Conservation (phyloP, 2,329 filamentous ascomycete species). For the Aspergillus ochraceoroseus region DNA sequence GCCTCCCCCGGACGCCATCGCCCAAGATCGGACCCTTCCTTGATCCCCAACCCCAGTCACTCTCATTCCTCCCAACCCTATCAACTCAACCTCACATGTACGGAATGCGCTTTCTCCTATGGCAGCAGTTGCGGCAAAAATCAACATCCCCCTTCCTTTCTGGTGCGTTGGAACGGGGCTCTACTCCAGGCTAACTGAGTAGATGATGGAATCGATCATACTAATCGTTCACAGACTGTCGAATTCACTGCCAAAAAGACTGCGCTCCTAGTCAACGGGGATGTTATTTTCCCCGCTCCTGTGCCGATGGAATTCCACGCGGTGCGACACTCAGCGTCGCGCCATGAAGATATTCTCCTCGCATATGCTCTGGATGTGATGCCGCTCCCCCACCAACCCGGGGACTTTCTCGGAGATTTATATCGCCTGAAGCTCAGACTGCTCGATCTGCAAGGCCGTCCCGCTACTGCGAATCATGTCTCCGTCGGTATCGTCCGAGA, state of each 20-base stretch:
- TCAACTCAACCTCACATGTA: conserved; percentile 17
- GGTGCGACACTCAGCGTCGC: conserved; percentile 18
- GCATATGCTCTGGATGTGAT: conserved; percentile 26
- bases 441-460: conserved; percentile 23
- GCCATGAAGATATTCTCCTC: conserved; percentile 16
- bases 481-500: conserved; percentile 28
- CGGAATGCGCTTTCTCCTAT: conserved; percentile 19
- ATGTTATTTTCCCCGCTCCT: conserved; percentile 29
- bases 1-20: conserved; percentile 3
- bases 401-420: conserved; percentile 16
- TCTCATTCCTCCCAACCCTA: conserved; percentile 7
- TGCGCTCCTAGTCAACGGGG: conserved; percentile 28
- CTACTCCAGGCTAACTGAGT: neutral
- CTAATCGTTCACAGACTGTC: conserved; percentile 22
- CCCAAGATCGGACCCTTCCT: neutral
- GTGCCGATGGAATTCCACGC: conserved; percentile 28
- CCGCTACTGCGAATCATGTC: conserved; percentile 28
- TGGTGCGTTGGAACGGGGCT: conserved; percentile 14
- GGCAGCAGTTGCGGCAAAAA: conserved; percentile 13
- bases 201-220: neutral
- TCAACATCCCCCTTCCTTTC: conserved; percentile 9
- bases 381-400: conserved; percentile 21
- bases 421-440: conserved; percentile 25
- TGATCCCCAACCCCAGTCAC: too few relatives aligned
- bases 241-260: conserved; percentile 28